A percentile compares a stretch with the other conserved stretches of the same genome.
Evolutionary conservation across 345 rosid species (phyloP).

Genomic region (Eucalyptus cloeziana): DNA sequence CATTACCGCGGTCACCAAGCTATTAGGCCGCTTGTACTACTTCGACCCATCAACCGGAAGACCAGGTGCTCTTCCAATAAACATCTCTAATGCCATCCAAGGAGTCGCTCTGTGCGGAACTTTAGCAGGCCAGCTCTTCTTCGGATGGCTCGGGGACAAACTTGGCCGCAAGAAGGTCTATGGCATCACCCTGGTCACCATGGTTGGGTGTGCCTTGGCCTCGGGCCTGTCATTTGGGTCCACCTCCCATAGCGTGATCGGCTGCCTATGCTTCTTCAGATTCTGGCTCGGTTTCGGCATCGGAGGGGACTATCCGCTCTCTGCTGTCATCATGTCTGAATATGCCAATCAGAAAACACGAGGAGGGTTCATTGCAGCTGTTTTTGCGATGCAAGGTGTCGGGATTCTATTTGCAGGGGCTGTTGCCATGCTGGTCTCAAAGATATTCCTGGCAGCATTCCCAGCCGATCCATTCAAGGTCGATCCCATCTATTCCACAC

Average conservation of each 20-base stretch:
- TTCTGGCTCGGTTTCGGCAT: slow-evolving; percentile 87
- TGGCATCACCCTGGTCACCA: slow-evolving; percentile 58
- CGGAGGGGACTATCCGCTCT: slow-evolving; percentile 81
- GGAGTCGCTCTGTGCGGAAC: slow-evolving; percentile 51
- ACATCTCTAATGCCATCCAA: slow-evolving; percentile 24
- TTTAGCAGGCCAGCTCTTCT: slow-evolving; percentile 46
- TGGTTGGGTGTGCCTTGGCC: slow-evolving; percentile 62
- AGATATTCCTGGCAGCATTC: slow-evolving; percentile 17
- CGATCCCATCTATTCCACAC: slow-evolving; percentile 27
- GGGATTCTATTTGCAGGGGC: slow-evolving; percentile 58
- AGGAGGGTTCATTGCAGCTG: slow-evolving; percentile 69
- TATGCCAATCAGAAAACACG: slow-evolving; percentile 58
- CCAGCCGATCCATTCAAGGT: slow-evolving; percentile 4
- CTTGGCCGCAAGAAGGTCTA: slow-evolving; percentile 73
- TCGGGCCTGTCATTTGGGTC: slow-evolving; percentile 64
- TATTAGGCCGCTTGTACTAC: slow-evolving; percentile 46
- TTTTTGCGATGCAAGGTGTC: slow-evolving; percentile 70
- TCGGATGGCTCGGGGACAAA: slow-evolving; percentile 75
- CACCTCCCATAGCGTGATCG: slow-evolving; percentile 26
- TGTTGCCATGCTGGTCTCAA: slow-evolving; percentile 42
- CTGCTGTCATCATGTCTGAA: slow-evolving; percentile 76
- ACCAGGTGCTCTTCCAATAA: slow-evolving; percentile 25
- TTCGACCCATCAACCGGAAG: neutral
- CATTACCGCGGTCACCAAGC: slow-evolving; percentile 45
- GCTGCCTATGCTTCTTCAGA: slow-evolving; percentile 65